Conservation (phyloP, 768 basidiomycete species). For the Agrocybe praecox region DNA sequence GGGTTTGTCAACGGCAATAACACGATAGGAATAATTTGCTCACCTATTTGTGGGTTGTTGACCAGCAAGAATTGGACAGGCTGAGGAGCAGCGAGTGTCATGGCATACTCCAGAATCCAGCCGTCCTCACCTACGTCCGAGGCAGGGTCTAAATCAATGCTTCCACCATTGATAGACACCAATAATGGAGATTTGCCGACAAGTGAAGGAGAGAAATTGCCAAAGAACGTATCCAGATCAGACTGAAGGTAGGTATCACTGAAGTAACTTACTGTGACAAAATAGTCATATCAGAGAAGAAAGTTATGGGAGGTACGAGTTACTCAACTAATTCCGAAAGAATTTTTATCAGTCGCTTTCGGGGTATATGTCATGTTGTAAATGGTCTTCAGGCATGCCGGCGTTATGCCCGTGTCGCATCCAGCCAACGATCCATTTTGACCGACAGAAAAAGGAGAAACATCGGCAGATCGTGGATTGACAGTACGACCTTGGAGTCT, state of each 20-base stretch:
- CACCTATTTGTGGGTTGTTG: slow-evolving; percentile 43
- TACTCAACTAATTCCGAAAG: slow-evolving; percentile 29
- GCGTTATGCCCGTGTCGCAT: slow-evolving; percentile 34
- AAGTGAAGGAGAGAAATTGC: slow-evolving; percentile 38
- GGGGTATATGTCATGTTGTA: slow-evolving; percentile 28
- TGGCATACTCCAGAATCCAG: slow-evolving; percentile 57
- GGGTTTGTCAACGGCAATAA: background rate
- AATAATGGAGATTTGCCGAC: slow-evolving; percentile 35
- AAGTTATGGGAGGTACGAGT: background rate
- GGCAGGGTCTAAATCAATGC: slow-evolving; percentile 40
- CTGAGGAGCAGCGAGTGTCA: slow-evolving; percentile 43
- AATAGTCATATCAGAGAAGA: background rate
- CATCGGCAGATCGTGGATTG: background rate
- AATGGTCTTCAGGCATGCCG: slow-evolving; percentile 30
- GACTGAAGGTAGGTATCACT: slow-evolving; percentile 43
- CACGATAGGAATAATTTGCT: background rate
- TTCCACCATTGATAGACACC: slow-evolving; percentile 36
- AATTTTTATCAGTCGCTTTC: slow-evolving; percentile 22
- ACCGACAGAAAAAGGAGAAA: background rate
- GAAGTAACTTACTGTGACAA: slow-evolving; percentile 45
- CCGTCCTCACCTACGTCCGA: slow-evolving; percentile 55
- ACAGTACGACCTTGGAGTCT: background rate
- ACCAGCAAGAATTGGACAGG: slow-evolving; percentile 40
- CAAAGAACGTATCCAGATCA: slow-evolving; percentile 47
- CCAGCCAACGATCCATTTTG: slow-evolving; percentile 15